Evolutionary conservation across 257 asterid species (phyloP).

Genomic region (Petunia axillaris): DNA sequence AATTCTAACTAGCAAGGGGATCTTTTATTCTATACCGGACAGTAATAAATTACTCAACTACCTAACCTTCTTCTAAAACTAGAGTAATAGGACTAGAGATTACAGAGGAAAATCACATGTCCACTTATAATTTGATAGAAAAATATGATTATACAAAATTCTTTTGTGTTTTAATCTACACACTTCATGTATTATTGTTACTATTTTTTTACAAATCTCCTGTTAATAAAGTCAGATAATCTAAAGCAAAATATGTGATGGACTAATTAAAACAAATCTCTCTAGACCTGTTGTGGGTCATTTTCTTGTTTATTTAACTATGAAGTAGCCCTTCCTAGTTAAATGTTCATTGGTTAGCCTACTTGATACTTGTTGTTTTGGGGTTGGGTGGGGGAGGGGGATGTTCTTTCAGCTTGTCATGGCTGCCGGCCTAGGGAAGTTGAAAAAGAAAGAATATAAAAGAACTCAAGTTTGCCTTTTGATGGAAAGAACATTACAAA

Average conservation of each 20-base stretch:
- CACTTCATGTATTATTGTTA: no score
- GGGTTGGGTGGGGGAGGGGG: background rate
- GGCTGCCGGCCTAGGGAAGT: background rate
- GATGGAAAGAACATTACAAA: background rate
- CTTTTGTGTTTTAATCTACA: no score
- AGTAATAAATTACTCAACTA: background rate
- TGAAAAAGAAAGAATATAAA: background rate
- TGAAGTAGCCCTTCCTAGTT: background rate
- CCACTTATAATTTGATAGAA: no score
- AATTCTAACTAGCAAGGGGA: background rate
- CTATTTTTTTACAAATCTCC: no score
- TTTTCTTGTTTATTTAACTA: background rate
- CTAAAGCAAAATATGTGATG: no score
- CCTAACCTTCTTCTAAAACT: background rate
- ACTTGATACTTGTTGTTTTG: background rate
- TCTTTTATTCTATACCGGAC: background rate
- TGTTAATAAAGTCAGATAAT: no score
- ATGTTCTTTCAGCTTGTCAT: background rate
- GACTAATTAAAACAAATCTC: no score
- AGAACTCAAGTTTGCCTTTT: background rate
- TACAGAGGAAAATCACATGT: no score
- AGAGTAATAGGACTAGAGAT: no score
- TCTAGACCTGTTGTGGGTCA: background rate
- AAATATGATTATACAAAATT: no score
- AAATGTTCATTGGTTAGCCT: background rate